Evolutionary conservation across 768 basidiomycete genomes (phyloP).

Genomic region (Pleurotus ostreatus): DNA sequence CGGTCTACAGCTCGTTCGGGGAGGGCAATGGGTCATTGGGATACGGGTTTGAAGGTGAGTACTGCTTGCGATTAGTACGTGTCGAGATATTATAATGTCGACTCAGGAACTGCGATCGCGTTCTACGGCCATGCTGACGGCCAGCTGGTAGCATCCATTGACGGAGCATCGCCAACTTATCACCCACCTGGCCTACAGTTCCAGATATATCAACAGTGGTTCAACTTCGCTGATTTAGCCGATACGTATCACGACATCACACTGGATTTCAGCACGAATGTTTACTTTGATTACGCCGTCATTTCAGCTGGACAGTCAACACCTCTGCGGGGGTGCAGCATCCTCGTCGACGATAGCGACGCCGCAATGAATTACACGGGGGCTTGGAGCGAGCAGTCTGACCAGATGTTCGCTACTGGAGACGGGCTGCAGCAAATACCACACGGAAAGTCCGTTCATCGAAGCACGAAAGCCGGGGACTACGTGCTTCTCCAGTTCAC

Average conservation of each 20-base stretch:
- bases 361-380: slow-evolving; percentile 26
- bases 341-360: slow-evolving; percentile 35
- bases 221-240: slow-evolving; percentile 12
- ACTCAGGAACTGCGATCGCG: slow-evolving; percentile 1
- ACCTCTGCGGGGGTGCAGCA: slow-evolving; percentile 26
- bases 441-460: slow-evolving; percentile 26
- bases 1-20: neutral
- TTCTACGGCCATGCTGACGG: slow-evolving; percentile 1
- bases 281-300: slow-evolving; percentile 34
- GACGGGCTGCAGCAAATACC: slow-evolving; percentile 15
- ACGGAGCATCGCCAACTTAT: neutral
- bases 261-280: slow-evolving; percentile 19
- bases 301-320: slow-evolving; percentile 32
- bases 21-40: neutral
- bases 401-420: slow-evolving; percentile 24
- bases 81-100: neutral
- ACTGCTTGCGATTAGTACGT: neutral
- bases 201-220: slow-evolving; percentile 2
- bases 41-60: neutral
- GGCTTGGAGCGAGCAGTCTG: slow-evolving; percentile 23
- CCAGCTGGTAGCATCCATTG: neutral
- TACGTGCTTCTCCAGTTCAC: slow-evolving; percentile 29
- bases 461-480: slow-evolving; percentile 32
- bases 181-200: neutral
- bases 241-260: slow-evolving; percentile 34